Percentiles rank a stretch among this genome's conserved stretches.
Conservation (phyloP, 2,329 filamentous ascomycete genomes). For the Dendryphion nanum region DNA sequence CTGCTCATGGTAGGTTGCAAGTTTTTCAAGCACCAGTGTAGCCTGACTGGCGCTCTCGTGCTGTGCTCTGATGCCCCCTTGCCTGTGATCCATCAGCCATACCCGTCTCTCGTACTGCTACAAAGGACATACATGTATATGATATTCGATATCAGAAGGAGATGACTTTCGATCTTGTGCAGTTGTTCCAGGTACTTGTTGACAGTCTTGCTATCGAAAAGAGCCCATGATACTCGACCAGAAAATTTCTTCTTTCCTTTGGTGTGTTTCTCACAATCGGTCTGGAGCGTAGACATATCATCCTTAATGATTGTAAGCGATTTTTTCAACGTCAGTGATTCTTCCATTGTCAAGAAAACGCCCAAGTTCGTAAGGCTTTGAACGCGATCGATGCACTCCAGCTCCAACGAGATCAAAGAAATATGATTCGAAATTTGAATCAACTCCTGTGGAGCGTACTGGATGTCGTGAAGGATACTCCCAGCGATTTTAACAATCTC, state of each 20-base stretch:
- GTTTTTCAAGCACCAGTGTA: background rate
- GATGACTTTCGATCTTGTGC: background rate
- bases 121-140: background rate
- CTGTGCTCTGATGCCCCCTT: background rate
- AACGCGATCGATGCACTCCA: background rate
- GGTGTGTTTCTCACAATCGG: background rate
- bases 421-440: background rate
- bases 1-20: background rate
- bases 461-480: background rate
- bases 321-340: background rate
- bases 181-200: background rate
- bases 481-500: conserved; percentile 1
- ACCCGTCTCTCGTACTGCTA: background rate
- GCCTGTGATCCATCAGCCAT: background rate
- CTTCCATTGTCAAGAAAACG: background rate
- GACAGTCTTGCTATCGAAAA: background rate
- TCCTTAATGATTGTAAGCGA: background rate
- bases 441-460: background rate
- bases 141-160: background rate
- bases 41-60: background rate
- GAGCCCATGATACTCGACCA: background rate
- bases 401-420: background rate
- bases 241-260: background rate
- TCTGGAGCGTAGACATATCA: background rate
- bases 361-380: background rate